A percentile compares a stretch with the other conserved stretches of the same genome.
These are phyloP conservation scores for Pseudogymnoascus sp. DNA, from an alignment of 2,329 filamentous ascomycete species.

Conservation along the genomic window DNA sequence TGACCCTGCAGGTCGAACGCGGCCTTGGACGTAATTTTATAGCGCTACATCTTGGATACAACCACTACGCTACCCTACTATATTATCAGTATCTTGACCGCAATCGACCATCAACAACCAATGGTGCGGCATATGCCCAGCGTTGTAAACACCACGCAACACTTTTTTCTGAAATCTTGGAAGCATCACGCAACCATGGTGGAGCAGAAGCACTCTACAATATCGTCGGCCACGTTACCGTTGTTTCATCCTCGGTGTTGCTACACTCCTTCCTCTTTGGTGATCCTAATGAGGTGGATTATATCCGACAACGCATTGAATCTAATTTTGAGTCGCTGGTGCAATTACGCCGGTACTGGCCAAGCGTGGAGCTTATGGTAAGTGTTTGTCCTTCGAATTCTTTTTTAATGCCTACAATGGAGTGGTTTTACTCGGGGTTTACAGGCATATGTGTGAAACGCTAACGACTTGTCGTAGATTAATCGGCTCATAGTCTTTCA, in stretches of 20 bases:
- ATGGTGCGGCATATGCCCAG: conserved; percentile 12
- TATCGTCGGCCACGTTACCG: conserved; percentile 31
- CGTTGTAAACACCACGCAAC: conserved; percentile 28
- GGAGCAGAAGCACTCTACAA: conserved; percentile 29
- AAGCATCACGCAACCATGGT: conserved; percentile 18
- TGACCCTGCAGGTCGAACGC: conserved; percentile 20
- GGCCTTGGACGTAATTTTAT: conserved; percentile 31
- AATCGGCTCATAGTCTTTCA: conserved; percentile 16
- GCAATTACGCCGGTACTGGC: conserved; percentile 17
- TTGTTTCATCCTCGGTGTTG: conserved; percentile 32
- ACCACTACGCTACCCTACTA: conserved; percentile 34
- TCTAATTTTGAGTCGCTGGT: conserved; percentile 17
- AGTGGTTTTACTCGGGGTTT: background rate
- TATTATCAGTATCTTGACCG: conserved; percentile 34
- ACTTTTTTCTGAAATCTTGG: conserved; percentile 25
- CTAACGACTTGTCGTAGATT: conserved; percentile 1
- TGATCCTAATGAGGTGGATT: conserved; percentile 12
- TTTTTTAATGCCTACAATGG: background rate
- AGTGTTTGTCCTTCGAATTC: background rate
- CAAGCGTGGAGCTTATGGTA: conserved; percentile 15
- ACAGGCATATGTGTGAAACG: background rate
- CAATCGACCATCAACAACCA: background rate
- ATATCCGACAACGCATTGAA: conserved; percentile 11
- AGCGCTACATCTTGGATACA: conserved; percentile 33
- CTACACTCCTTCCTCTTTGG: conserved; percentile 31